These are phyloP conservation scores for Plasmodium vivax DNA, from an alignment of 169 alveolate species.

Conservation along the genomic window DNA sequence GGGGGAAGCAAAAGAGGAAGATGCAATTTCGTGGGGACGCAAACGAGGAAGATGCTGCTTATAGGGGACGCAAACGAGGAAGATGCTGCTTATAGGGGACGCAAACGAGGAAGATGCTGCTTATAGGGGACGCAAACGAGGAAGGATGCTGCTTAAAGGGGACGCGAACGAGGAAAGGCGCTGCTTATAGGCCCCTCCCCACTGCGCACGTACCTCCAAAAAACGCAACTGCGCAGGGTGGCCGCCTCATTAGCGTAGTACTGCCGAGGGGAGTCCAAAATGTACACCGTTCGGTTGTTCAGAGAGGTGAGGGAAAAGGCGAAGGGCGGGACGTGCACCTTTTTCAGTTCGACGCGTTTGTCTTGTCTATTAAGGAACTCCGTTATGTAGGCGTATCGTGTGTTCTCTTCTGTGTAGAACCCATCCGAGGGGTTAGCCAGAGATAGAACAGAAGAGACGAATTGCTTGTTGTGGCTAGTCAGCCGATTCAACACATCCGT, in stretches of 20 bases:
- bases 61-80: not conserved
- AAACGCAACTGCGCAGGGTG: conserved; percentile 13
- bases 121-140: too few relatives aligned
- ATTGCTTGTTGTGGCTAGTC: not conserved
- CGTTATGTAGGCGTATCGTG: conserved; percentile 1
- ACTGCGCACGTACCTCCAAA: conserved; percentile 7
- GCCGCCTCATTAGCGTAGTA: conserved; percentile 13
- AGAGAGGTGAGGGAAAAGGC: conserved; percentile 6
- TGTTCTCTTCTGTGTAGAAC: not conserved
- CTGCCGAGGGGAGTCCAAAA: conserved; percentile 5
- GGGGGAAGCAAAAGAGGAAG: not conserved
- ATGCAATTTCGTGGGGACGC: too few relatives aligned
- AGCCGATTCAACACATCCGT: not conserved
- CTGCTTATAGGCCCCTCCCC: not conserved
- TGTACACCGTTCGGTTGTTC: conserved; percentile 16
- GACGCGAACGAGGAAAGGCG: not conserved
- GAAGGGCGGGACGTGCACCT: conserved; percentile 9
- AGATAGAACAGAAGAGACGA: conserved; percentile 16
- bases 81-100: not conserved
- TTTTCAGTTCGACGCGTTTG: conserved; percentile 3
- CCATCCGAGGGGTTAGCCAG: not conserved
- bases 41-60: too few relatives aligned
- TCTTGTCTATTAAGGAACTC: conserved; percentile 23
- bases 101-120: too few relatives aligned
- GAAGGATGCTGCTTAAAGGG: not conserved